Base-by-base conservation (phyloP, 2,329 filamentous ascomycete genomes). In the Zelopaecilomyces penicillatus region DNA sequence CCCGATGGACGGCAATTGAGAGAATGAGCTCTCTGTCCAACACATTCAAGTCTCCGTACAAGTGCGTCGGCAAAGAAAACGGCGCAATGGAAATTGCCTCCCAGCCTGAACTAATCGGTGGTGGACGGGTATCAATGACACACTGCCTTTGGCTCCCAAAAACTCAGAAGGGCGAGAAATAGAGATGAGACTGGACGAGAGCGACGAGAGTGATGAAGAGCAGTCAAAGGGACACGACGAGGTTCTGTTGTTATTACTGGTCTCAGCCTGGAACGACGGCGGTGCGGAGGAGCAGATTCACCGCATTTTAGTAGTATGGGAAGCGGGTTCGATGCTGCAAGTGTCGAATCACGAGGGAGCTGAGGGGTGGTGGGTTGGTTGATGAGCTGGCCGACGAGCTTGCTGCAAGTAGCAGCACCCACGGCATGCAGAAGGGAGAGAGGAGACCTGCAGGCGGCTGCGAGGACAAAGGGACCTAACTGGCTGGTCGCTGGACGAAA, bases 301-400 rank as follows among this genome's bases (percentile, higher is more conserved):
- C 48, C 46, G 46, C 48, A 50, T 41, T 49, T 48, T 44, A 33
- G 34, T 36, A 37, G 19, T 34, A 11, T 33, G 9, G 31, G 26
- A 41, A 39, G 42, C 42, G 45, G 45, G 45, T 35, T 47, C 31
- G 30, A 38, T 10, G 32, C 41, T 19, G 38, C 30, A 31, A 19
- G 30, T 35, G 43, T 44, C 48, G 35, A 50, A 48, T 50, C 46
- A 50, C 37, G 38, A 39, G 39, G 31, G 37, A 35, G 42, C 36
- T 34, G 36, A 31, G 19, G 19, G 19, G 19, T 19, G 19, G 19
- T 19, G 19, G 19, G 19, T 19, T 19, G 19, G 19, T 19, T 19
- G 19, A 19, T 19, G 19, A 19, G 19, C 19, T 19, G 19, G 19
- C 19, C 37, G 11, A 28, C 9, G 27, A 29, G n/a, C 8, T 38